These are phyloP conservation scores for Vickermania spadyakhi DNA, from an alignment of 208 protist species.

Conservation along the genomic window DNA sequence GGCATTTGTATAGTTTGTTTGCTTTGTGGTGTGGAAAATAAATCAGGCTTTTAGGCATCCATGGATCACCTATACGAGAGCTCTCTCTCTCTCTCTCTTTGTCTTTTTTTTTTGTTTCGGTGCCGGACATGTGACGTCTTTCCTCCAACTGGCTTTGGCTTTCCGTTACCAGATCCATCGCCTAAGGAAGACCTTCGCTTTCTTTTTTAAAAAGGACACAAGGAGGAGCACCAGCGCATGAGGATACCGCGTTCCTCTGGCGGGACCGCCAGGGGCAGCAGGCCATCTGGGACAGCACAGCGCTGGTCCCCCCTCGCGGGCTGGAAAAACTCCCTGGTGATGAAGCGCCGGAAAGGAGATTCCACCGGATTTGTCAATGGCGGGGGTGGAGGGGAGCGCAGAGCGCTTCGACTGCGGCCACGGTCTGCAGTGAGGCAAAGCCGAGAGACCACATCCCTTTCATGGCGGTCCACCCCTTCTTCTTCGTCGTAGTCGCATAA, in stretches of 20 bases:
- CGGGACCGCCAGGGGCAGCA: slow-evolving; percentile 45
- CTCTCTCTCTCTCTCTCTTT: slow-evolving; percentile 9
- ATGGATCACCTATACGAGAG: too few relatives aligned
- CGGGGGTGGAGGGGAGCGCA: neutral
- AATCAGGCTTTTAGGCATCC: too few relatives aligned
- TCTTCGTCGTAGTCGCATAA: slow-evolving; percentile 55
- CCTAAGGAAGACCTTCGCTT: too few relatives aligned
- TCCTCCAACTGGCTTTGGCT: neutral
- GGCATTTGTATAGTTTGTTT: too few relatives aligned
- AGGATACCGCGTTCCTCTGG: slow-evolving; percentile 29
- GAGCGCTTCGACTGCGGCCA: neutral
- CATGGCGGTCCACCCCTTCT: slow-evolving; percentile 3
- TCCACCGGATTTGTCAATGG: too few relatives aligned
- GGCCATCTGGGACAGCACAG: slow-evolving; percentile 20
- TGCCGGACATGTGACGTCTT: neutral
- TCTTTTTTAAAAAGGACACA: slow-evolving; percentile 34
- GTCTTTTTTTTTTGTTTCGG: slow-evolving; percentile 13
- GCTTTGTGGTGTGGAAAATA: too few relatives aligned
- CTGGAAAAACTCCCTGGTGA: neutral
- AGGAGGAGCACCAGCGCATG: slow-evolving; percentile 27
- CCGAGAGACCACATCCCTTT: neutral
- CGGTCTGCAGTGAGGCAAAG: neutral
- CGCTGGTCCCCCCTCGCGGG: neutral
- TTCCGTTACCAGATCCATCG: neutral
- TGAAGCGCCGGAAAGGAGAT: neutral